phyloP scores from a whole-genome alignment of 2,329 filamentous ascomycete species.

The Botrytis porri region DNA sequence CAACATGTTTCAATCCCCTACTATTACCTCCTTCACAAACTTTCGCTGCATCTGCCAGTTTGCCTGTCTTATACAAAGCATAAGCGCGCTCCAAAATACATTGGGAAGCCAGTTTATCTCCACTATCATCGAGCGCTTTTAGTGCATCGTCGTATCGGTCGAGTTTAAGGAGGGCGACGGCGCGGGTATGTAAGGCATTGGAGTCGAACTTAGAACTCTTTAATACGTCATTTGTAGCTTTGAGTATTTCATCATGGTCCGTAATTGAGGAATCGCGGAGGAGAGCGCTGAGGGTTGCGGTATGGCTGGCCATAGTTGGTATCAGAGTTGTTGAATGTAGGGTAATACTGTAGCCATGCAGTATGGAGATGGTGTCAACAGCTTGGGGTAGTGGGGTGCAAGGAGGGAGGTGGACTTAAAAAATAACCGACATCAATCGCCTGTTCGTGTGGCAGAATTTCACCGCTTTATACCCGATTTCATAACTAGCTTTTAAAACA shows the following conservation, averaged over 20 bases:
- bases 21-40: constrained; percentile 19
- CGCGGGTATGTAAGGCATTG: constrained; percentile 65
- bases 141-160: constrained; percentile 79
- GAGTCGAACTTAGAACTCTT: constrained; percentile 56
- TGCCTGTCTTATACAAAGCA: constrained; percentile 77
- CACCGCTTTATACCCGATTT: constrained; percentile 14
- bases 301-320: constrained; percentile 28
- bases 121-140: constrained; percentile 62
- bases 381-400: constrained; percentile 17
- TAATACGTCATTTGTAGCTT: constrained; percentile 58
- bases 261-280: constrained; percentile 55
- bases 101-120: constrained; percentile 55
- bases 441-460: constrained; percentile 3
- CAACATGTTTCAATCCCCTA: constrained; percentile 47
- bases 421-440: constrained; percentile 7
- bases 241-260: constrained; percentile 73
- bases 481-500: no score
- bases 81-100: constrained; percentile 73
- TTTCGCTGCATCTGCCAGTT: constrained; percentile 59
- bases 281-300: constrained; percentile 36
- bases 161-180: constrained; percentile 74
- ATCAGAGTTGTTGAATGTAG: not conserved
- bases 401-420: constrained; percentile 9
- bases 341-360: constrained; percentile 5
- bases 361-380: constrained; percentile 18